A percentile compares a stretch with the other conserved stretches of the same genome.
Conservation (phyloP, 352 stramenopile species). For the Globisporangium takayamanum region DNA sequence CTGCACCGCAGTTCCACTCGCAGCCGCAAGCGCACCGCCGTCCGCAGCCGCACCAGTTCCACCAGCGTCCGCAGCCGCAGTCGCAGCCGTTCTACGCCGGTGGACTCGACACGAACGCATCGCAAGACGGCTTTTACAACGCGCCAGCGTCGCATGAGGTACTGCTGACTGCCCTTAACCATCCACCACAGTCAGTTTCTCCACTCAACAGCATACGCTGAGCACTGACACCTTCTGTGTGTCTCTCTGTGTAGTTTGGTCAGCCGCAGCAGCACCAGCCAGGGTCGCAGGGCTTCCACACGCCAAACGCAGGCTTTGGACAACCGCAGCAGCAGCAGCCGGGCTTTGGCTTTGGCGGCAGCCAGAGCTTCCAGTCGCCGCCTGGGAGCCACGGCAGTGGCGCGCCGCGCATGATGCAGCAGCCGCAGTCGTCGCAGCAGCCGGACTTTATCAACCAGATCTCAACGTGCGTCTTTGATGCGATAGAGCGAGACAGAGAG, state of each 20-base stretch:
- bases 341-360: conserved; percentile 9
- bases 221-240: background rate
- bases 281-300: conserved; percentile 20
- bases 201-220: no score
- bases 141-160: conserved; percentile 34
- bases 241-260: conserved; percentile 21
- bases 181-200: no score
- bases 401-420: conserved; percentile 15
- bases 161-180: background rate
- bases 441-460: conserved; percentile 77
- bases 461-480: conserved; percentile 27
- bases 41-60: conserved; percentile 55
- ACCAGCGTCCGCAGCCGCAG: conserved; percentile 26
- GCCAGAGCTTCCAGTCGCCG: conserved; percentile 15
- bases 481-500: background rate
- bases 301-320: conserved; percentile 5
- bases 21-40: conserved; percentile 24
- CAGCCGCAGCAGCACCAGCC: conserved; percentile 19
- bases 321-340: conserved; percentile 17
- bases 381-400: conserved; percentile 11
- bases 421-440: conserved; percentile 21
- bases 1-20: conserved; percentile 23
- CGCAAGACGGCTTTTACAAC: conserved; percentile 28
- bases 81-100: conserved; percentile 14
- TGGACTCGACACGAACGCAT: conserved; percentile 2